Base-by-base conservation (phyloP, 106 monocot species). In the Ottelia alismoides region DNA sequence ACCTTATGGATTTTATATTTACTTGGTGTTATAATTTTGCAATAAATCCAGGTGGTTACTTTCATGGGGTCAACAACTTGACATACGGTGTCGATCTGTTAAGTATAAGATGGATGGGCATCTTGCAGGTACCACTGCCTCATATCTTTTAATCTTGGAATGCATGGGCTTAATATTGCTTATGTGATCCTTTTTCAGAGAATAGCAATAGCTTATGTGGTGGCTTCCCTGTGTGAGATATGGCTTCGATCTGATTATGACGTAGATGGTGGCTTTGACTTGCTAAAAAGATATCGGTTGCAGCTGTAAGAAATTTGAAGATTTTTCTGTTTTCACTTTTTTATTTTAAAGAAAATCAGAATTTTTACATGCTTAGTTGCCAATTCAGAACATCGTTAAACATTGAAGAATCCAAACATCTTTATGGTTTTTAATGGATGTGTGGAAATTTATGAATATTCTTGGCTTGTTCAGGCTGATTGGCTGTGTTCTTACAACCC, bases 171-270 rank as follows among this genome's bases (percentile, higher is more conserved):
- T n/a, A n/a, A n/a, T n/a, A n/a, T n/a, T n/a, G n/a, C n/a, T n/a
- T n/a, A n/a, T n/a, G n/a, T n/a, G n/a, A n/a, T n/a, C n/a, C 18
- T 45, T 20, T 54, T 27, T 7, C 69, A 70, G 69, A 61, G 69
- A 47, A 70, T 70, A 53, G 69, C 69, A 30, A 31, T 62, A 45
- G 69, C 69, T 29, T 70, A 53, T 54, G 19, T 70, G 30, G 11
- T 70, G 27, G 47, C 52, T 46, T 60, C 69, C 3, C 17, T 70
- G 7, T 62, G 53, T 46, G 69, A 70, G 53, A 70, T 70, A 10
- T 70, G 69, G 69, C 61, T 70, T 10, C 51, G 25, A 31, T 25
- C 28, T 21, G 52, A 52, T 14, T 19, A 28, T 21, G 24, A 51
- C 26, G 52, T 52, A n/a, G 25, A 63, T 31, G 32, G 32, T 63